These are phyloP conservation scores for Zanthoxylum bungeanum DNA, from an alignment of 345 rosid species.

Conservation along the genomic window DNA sequence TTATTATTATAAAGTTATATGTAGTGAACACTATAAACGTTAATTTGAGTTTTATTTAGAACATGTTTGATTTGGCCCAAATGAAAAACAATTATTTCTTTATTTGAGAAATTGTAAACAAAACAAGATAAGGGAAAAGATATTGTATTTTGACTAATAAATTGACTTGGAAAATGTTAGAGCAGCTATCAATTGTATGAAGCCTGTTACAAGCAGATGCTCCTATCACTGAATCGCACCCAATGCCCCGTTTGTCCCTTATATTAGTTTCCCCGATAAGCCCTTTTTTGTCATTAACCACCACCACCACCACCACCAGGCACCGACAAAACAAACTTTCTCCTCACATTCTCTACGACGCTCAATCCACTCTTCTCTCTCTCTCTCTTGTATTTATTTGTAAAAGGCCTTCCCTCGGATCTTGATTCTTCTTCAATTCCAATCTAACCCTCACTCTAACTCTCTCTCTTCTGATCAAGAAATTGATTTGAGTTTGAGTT, in stretches of 20 bases:
- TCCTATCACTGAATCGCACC: neutral
- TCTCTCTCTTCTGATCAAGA: neutral
- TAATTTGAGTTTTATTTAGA: too few relatives aligned
- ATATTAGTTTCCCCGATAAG: neutral
- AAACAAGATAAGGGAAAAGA: too few relatives aligned
- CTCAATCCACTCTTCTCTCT: neutral
- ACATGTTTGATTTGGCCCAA: too few relatives aligned
- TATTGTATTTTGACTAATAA: too few relatives aligned
- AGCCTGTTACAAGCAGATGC: slow-evolving; percentile 11
- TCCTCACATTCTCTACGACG: neutral
- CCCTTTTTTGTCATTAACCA: neutral
- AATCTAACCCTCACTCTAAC: neutral
- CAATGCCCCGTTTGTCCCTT: neutral
- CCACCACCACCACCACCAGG: neutral
- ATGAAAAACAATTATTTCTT: too few relatives aligned
- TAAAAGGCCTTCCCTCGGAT: neutral
- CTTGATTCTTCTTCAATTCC: neutral
- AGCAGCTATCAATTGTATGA: neutral
- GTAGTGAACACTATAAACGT: too few relatives aligned
- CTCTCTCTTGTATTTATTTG: too few relatives aligned
- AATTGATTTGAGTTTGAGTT: neutral
- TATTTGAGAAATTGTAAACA: too few relatives aligned
- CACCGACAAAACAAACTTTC: neutral
- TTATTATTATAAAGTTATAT: too few relatives aligned
- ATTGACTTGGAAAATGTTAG: too few relatives aligned